Evolutionary conservation across 1,284 basidiomycete species (phyloP), one percentile per base, ranked within the genome.

Genomic region (Inonotus obliquus): DNA sequence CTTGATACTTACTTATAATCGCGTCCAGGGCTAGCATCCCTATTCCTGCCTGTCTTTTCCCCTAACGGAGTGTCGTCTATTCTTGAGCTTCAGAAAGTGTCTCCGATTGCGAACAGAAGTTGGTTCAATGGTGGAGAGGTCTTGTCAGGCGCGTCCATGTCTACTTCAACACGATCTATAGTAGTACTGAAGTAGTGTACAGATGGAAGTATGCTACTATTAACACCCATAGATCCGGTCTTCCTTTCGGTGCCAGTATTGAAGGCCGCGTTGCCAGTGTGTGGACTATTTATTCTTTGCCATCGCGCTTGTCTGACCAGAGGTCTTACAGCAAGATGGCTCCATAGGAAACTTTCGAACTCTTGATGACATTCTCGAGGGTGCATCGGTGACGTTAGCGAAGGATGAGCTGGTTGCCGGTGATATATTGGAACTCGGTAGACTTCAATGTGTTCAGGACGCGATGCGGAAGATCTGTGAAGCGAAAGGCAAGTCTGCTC

Each of bases 151-250:
- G 63, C 48, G 77, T 68, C 35, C 2, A 7, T 32, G 13, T 37
- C 19, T 29, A 13, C 29, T 25, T 11, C 48, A 23, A 25, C 32
- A 41, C 5, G 11, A 32, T 5, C 21, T 44, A n/a, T 17, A 4
- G 32, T 32, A 44, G 17, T n/a, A 17, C 41, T 44, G 17, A 44
- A 11, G 11, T 14, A 21, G 11, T 6, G 9, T 54, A 10, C 65
- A 93, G 91, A 94, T 70, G 91, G 91, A 27, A 87, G 83, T 65
- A 75, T 94, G 17, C 73, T 92, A 1, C 67, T 92, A 13, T 81
- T 93, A 77, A 91, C 88, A 0, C 87, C 87, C 0, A 76, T 93
- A 45, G 91, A 94, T 68, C 89, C 91, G 1, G 74, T 80, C 0
- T 92, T 92, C 67, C 77, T 94, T n/a, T 74, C 92, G 29, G 74